These are phyloP conservation scores for Paracoccidioides lutzii DNA, from an alignment of 2,329 filamentous ascomycete genomes.

Conservation along the genomic window DNA sequence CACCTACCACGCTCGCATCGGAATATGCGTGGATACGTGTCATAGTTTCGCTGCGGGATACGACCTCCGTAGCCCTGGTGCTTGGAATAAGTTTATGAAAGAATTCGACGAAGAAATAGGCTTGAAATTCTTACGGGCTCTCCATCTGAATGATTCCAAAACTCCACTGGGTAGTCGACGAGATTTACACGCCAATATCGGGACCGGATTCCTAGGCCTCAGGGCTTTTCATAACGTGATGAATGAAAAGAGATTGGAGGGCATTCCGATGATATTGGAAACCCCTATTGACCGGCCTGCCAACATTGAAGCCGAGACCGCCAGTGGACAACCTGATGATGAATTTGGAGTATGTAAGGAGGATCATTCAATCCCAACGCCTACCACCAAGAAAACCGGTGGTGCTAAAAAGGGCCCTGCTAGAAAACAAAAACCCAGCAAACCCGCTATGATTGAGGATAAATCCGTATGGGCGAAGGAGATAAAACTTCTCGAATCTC, in stretches of 20 bases:
- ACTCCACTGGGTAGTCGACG: constrained; percentile 69
- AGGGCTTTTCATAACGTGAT: constrained; percentile 83
- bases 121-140: constrained; percentile 62
- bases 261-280: constrained; percentile 83
- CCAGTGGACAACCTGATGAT: constrained; percentile 3
- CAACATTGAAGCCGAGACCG: constrained; percentile 11
- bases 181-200: constrained; percentile 92
- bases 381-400: constrained; percentile 15
- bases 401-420: constrained; percentile 15
- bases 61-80: constrained; percentile 63
- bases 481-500: constrained; percentile 82
- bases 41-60: constrained; percentile 92
- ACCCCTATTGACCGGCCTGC: constrained; percentile 75
- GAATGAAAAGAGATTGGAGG: constrained; percentile 64
- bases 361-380: constrained; percentile 11
- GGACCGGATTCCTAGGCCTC: constrained; percentile 83
- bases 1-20: constrained; percentile 72
- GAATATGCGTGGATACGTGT: constrained; percentile 93
- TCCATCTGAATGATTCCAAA: constrained; percentile 94
- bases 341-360: constrained; percentile 11
- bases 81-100: constrained; percentile 59
- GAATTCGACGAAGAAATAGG: constrained; percentile 71
- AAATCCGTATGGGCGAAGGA: constrained; percentile 79
- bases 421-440: constrained; percentile 14
- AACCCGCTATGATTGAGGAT: constrained; percentile 49